Evolutionary conservation across 441 rosid species (phyloP).

Genomic region (Adansonia madagascariensis): DNA sequence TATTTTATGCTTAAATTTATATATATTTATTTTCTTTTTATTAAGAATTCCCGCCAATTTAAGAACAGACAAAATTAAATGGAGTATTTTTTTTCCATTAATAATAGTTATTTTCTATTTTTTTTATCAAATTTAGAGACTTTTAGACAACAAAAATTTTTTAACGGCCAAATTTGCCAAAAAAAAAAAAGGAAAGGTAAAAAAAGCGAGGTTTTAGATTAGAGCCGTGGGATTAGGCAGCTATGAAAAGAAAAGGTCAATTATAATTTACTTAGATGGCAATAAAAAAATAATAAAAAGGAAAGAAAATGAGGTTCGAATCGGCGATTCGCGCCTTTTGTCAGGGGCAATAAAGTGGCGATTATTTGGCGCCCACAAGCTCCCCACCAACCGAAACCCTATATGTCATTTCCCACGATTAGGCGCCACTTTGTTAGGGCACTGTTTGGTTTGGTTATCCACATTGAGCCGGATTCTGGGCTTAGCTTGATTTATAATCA

Average conservation of each 20-base stretch:
- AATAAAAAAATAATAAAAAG: not conserved
- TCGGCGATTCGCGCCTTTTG: constrained; percentile 39
- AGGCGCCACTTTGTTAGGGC: constrained; percentile 16
- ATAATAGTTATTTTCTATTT: not conserved
- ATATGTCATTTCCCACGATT: not conserved
- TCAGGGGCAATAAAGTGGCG: constrained; percentile 25
- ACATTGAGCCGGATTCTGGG: not conserved
- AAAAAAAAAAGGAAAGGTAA: not conserved
- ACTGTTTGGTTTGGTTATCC: constrained; percentile 4
- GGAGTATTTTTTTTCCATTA: not conserved
- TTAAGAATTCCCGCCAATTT: not conserved
- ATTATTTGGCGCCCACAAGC: constrained; percentile 39
- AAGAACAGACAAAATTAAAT: not conserved
- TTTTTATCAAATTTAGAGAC: not conserved
- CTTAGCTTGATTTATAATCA: not conserved
- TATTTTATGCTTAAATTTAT: no score
- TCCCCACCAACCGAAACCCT: constrained; percentile 1
- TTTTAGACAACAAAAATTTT: not conserved
- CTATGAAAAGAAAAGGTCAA: not conserved
- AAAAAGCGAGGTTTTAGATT: not conserved
- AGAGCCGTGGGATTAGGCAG: not conserved
- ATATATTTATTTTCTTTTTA: not conserved
- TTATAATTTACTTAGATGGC: not conserved
- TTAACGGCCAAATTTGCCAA: not conserved
- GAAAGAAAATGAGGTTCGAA: constrained; percentile 32